Evolutionary conservation across 345 rosid species (phyloP).

Genomic region (Orychophragmus violaceus): DNA sequence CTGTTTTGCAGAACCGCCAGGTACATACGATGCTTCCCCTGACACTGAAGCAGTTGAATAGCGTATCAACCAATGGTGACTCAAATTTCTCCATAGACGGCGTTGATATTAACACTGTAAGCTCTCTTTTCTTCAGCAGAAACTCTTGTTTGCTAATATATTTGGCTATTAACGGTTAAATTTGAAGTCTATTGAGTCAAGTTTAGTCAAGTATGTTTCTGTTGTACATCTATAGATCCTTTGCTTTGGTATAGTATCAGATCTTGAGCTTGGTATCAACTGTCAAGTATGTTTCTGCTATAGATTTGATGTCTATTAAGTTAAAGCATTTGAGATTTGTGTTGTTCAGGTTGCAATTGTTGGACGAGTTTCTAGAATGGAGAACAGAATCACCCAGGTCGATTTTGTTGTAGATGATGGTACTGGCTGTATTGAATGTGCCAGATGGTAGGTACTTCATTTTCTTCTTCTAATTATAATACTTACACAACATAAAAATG

Average conservation of each 20-base stretch:
- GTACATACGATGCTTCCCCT: slow-evolving; percentile 55
- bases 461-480: neutral
- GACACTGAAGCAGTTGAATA: slow-evolving; percentile 61
- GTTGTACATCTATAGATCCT: neutral
- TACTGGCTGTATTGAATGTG: slow-evolving; percentile 76
- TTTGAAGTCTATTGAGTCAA: neutral
- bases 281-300: neutral
- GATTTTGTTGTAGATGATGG: slow-evolving; percentile 74
- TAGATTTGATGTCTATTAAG: neutral
- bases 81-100: slow-evolving; percentile 51
- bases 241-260: neutral
- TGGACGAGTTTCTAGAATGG: slow-evolving; percentile 63
- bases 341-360: slow-evolving; percentile 50
- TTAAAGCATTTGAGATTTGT: neutral
- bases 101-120: slow-evolving; percentile 53
- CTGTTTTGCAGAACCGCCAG: slow-evolving; percentile 45
- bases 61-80: slow-evolving; percentile 42
- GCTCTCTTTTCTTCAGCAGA: neutral
- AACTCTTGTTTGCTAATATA: neutral
- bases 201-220: neutral
- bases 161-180: neutral
- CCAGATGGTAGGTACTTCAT: slow-evolving; percentile 61
- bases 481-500: neutral
- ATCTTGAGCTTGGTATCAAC: neutral
- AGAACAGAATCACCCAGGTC: slow-evolving; percentile 65